Base-by-base conservation (phyloP, 768 basidiomycete genomes). In the Podaxis sp. region DNA sequence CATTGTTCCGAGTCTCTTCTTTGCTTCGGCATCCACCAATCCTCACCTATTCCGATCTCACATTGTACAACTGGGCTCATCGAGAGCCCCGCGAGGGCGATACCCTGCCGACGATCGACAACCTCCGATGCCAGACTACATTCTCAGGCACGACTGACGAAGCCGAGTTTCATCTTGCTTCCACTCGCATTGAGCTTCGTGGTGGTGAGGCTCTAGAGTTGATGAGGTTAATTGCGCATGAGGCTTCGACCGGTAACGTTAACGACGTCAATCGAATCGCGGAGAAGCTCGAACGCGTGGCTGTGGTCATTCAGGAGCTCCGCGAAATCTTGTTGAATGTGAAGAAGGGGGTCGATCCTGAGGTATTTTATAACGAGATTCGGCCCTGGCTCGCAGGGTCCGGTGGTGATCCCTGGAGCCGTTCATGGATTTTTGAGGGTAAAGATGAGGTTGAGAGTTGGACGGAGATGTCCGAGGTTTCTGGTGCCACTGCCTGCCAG, bases 41-140 rank as follows among this genome's bases (percentile, higher is more conserved):
- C 30, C 81, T 95, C 56, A 96, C 95, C 1, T 97, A 95, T 72
- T 89, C 95, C 15, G 95, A 96, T 71, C 88, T 87, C 40, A 94
- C 96, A 4, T 80, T 97, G 24, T 96, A 94, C 76, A 96, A 97
- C 70, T 93, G 91, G 90, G 62, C 73, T 51, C 66, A 79, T 72
- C 55, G 75, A 68, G 52, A 17, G 52, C 56, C 74, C 77, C 72
- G 66, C 79, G 66, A 6, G 66, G 53, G 59, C 6, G 64, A 59
- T 33, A 60, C 65, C 30, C 52, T 74, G 67, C 86, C 85, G 2
- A 73, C 80, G n/a, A 74, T 84, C 2, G 74, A 84, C 62, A 87
- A 93, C 70, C 79, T 95, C 52, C 84, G 84, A 56, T 83, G 81
- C 64, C 81, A 80, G 63, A 87, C 86, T 1, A 77, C 85, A 46